phyloP scores from a whole-genome alignment of 225 moss, liverwort and hornwort genomes.

The Bryum argenteum region DNA sequence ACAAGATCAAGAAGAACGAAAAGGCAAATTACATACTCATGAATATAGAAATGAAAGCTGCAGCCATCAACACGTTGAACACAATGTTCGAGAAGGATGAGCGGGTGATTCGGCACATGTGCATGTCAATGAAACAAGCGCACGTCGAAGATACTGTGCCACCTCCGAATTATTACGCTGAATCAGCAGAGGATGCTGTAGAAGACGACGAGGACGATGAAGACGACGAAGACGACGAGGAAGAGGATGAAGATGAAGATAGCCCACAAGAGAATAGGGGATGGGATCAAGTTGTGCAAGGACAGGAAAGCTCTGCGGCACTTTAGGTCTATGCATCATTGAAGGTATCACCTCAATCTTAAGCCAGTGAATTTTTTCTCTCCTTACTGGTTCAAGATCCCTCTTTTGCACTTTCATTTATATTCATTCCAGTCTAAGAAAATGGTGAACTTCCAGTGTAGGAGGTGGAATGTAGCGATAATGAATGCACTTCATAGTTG shows the following conservation, averaged over 20 bases:
- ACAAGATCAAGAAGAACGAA: constrained; percentile 76
- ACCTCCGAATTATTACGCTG: constrained; percentile 71
- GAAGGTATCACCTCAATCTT: background rate
- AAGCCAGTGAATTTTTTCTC: constrained; percentile 9
- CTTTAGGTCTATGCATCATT: constrained; percentile 18
- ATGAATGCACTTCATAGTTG: too few relatives aligned
- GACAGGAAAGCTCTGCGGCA: constrained; percentile 48
- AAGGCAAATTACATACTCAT: constrained; percentile 92
- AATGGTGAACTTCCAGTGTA: too few relatives aligned
- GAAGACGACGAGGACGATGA: constrained; percentile 42
- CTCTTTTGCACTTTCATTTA: constrained; percentile 18
- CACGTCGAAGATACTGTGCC: constrained; percentile 58
- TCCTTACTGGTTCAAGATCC: constrained; percentile 3
- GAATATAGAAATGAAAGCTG: constrained; percentile 78
- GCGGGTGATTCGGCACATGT: constrained; percentile 89
- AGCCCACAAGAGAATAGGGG: constrained; percentile 38
- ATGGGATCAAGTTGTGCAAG: constrained; percentile 52
- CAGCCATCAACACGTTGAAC: constrained; percentile 75
- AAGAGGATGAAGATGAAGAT: constrained; percentile 36
- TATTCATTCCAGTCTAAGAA: background rate
- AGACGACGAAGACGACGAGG: constrained; percentile 28
- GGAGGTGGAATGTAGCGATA: too few relatives aligned
- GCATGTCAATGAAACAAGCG: constrained; percentile 72
- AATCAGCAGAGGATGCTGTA: constrained; percentile 45
- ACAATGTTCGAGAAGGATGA: constrained; percentile 83